These are phyloP conservation scores for Cyclanthera cordifolia DNA, from an alignment of 306 rosid genomes.

Conservation along the genomic window DNA sequence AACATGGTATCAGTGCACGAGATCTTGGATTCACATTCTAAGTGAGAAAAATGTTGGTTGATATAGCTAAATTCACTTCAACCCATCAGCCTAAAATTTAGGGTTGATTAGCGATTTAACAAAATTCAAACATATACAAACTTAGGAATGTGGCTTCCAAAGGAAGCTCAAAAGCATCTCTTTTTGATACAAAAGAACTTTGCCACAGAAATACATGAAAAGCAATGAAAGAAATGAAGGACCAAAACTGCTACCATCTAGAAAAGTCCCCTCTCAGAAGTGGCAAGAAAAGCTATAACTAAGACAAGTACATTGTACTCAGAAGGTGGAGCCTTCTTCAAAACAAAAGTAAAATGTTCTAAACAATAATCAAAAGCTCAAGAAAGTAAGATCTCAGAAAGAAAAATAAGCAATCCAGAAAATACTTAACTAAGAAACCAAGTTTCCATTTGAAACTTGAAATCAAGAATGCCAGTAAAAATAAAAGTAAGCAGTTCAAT, in stretches of 20 bases:
- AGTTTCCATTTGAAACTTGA: not conserved
- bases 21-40: no score
- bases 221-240: conserved; percentile 11
- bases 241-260: conserved; percentile 13
- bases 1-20: no score
- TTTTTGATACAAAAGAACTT: no score
- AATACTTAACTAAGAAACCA: not conserved
- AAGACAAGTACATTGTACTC: conserved; percentile 21
- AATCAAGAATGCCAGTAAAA: not conserved
- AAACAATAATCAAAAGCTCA: not conserved
- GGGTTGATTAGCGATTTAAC: no score
- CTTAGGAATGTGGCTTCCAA: no score
- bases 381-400: not conserved
- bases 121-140: no score
- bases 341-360: conserved; percentile 42
- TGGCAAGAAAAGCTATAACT: not conserved
- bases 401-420: not conserved
- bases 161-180: no score
- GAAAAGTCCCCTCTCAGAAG: no score
- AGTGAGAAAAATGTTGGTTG: no score
- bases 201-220: no score
- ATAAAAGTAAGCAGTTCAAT: not conserved
- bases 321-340: conserved; percentile 46
- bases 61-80: no score
- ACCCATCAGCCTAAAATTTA: no score